Evolutionary conservation across 73 alveolate genomes (phyloP).

Genomic region (Stentor roeselii): DNA sequence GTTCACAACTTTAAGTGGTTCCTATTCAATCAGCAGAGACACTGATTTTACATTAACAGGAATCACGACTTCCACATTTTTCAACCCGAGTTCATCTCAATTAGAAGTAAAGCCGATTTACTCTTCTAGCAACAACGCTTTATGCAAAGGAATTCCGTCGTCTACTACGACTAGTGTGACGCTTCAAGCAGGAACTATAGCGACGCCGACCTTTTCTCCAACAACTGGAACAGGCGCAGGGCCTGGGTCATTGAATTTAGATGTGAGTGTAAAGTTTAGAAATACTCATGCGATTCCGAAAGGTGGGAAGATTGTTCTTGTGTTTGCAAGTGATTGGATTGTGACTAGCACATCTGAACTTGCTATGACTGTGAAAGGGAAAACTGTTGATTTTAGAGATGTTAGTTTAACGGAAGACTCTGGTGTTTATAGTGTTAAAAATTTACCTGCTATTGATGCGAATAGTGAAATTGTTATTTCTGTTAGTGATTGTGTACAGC

Average conservation of each 20-base stretch:
- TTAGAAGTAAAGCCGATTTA: background rate
- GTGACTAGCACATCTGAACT: background rate
- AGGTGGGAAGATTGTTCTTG: background rate
- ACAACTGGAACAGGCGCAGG: slow-evolving; percentile 1
- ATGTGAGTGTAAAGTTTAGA: background rate
- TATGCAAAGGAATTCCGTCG: background rate
- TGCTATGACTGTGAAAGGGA: background rate
- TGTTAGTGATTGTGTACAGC: background rate
- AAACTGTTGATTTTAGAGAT: background rate
- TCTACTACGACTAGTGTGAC: background rate
- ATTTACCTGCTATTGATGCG: background rate
- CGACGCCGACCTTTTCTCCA: background rate
- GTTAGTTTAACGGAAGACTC: no score
- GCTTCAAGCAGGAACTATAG: background rate
- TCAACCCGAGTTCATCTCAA: background rate
- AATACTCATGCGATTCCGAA: background rate
- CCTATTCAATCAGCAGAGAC: background rate
- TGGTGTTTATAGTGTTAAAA: no score
- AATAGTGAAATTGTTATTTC: no score
- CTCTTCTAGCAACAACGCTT: background rate
- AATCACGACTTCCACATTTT: background rate
- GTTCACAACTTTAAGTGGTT: background rate
- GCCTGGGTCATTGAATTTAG: background rate
- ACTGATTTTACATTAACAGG: background rate
- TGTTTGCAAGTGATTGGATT: background rate